These are phyloP conservation scores for Hamamelis virginiana DNA, from an alignment of 164 flowering plant species.

Conservation along the genomic window DNA sequence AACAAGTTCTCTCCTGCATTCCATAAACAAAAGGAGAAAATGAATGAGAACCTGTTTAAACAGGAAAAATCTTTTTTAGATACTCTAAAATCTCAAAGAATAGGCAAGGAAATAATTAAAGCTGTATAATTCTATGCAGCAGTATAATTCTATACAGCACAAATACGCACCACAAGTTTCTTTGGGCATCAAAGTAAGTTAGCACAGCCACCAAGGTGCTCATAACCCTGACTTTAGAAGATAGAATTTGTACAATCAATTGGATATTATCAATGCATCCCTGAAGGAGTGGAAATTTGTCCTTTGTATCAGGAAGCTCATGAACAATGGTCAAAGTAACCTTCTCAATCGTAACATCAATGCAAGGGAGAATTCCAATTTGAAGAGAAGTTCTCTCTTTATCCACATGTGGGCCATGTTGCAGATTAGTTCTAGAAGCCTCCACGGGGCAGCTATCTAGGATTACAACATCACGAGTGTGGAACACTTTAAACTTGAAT, in stretches of 20 bases:
- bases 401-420: conserved; percentile 13
- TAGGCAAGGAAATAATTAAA: not conserved
- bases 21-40: conserved; percentile 2
- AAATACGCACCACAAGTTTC: conserved; percentile 57
- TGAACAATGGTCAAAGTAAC: conserved; percentile 64
- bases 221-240: conserved; percentile 64
- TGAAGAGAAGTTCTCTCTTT: conserved; percentile 24
- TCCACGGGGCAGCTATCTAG: conserved; percentile 17
- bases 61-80: not conserved
- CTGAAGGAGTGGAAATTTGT: conserved; percentile 68
- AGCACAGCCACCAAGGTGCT: conserved; percentile 42
- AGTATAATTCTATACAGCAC: not conserved
- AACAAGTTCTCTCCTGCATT: conserved; percentile 73
- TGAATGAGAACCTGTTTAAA: not conserved
- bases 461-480: conserved; percentile 18
- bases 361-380: conserved; percentile 29
- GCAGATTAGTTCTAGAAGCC: conserved; percentile 19
- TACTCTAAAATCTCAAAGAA: not conserved
- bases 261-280: conserved; percentile 43
- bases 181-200: conserved; percentile 63
- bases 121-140: no score
- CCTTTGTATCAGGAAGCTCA: conserved; percentile 59
- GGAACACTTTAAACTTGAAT: conserved; percentile 72
- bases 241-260: conserved; percentile 47
- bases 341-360: conserved; percentile 50